Base-by-base conservation (phyloP, 2,329 filamentous ascomycete genomes). In the Fusarium veterinarium region DNA sequence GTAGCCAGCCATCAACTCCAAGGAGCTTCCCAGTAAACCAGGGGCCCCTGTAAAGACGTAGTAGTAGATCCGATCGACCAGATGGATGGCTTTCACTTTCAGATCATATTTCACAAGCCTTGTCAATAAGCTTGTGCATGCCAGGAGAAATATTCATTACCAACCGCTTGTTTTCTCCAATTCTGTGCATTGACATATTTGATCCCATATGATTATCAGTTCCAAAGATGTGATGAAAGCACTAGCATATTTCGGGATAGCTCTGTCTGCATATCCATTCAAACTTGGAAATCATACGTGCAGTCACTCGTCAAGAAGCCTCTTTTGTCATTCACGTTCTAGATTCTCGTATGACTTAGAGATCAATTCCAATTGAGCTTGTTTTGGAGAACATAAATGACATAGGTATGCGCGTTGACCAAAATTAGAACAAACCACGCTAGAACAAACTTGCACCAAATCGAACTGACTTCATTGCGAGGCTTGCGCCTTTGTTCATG, bases 1-100 rank as follows among this genome's bases (percentile, higher is more conserved):
- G 62, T 35, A 71, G 65, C 67, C 70, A 71, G 62, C 67, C 55
- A 58, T 48, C 60, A 53, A 53, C 40, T 67, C 30, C 56, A 66
- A 70, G 70, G 64, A 51, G 64, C 41, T 52, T 69, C 71, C 66
- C 67, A 60, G 58, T 48, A 37, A 44, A 49, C 56, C 59, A 60
- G 62, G 62, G 51, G 19, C 48, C 75, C 73, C 69, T 77, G 75
- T 37, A 75, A 59, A 44, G 17, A 57, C 19, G 31, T 37, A 48
- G 31, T n/a, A 57, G 55, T 56, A 71, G 71, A 77, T 74, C 75
- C 64, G 75, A 77, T 77, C 75, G 75, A 68, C 67, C 61, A 52
- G 73, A 67, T 69, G 63, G 45, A 35, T 52, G 52, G 8, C 38
- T 60, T 51, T 59, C 31, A 51, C 63, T 52, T 60, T 71, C 61